Conservation (phyloP, 2,329 filamentous ascomycete genomes). For the Aspergillus arachidicola region DNA sequence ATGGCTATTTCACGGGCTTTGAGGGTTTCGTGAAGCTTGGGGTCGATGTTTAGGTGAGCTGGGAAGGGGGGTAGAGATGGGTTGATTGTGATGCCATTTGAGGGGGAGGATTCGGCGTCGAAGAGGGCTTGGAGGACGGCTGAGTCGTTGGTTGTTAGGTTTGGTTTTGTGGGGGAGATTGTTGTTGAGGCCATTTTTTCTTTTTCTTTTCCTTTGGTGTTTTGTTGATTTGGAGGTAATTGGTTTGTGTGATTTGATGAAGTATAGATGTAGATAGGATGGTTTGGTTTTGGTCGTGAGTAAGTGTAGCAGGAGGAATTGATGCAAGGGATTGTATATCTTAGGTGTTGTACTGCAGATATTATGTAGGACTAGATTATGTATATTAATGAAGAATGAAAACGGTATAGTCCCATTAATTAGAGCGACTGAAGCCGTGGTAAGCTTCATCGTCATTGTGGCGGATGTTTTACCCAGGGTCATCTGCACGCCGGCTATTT, state of each 20-base stretch:
- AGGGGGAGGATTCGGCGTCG: constrained; percentile 47
- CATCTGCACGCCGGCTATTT: constrained; percentile 13
- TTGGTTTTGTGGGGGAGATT: constrained; percentile 26
- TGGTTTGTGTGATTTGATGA: background rate
- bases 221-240: background rate
- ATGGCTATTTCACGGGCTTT: constrained; percentile 44
- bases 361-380: background rate
- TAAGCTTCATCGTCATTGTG: background rate
- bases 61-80: constrained; percentile 44
- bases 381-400: background rate
- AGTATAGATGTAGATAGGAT: background rate
- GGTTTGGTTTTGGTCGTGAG: background rate
- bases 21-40: constrained; percentile 39
- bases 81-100: constrained; percentile 42
- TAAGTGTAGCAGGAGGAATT: background rate
- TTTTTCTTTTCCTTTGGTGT: background rate
- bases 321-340: background rate
- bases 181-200: constrained; percentile 20
- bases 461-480: background rate
- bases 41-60: constrained; percentile 36
- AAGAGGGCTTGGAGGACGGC: constrained; percentile 50
- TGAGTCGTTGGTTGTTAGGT: constrained; percentile 48
- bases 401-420: background rate
- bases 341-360: background rate
- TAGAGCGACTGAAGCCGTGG: background rate